A percentile compares a stretch with the other conserved stretches of the same genome.
phyloP scores from a whole-genome alignment of 345 rosid species.

The Boechera stricta region DNA sequence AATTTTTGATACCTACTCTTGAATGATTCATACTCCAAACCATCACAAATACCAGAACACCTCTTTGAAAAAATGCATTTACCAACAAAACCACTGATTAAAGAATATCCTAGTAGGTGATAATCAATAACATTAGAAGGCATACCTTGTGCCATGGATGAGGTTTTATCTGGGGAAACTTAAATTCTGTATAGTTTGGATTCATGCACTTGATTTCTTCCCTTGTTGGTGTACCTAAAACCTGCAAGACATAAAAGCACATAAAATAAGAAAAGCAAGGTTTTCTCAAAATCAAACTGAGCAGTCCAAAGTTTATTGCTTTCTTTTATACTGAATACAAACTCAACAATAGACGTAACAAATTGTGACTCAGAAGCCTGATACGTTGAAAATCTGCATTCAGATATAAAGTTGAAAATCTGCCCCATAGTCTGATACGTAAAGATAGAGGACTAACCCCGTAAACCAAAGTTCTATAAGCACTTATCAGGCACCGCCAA shows the following conservation, averaged over 20 bases:
- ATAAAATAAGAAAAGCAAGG: conserved; percentile 26
- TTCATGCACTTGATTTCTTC: conserved; percentile 99
- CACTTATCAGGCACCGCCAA: conserved; percentile 12
- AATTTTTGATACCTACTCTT: not conserved
- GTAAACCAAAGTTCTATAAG: conserved; percentile 15
- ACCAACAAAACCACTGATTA: conserved; percentile 9
- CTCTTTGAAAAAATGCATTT: not conserved
- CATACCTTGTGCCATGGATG: conserved; percentile 97
- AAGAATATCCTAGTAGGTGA: conserved; percentile 12
- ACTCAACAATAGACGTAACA: conserved; percentile 8
- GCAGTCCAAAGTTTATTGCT: conserved; percentile 24
- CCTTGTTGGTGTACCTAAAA: conserved; percentile 91
- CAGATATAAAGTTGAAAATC: conserved; percentile 20
- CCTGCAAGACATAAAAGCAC: conserved; percentile 50
- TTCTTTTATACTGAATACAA: conserved; percentile 19
- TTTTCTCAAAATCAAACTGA: conserved; percentile 23
- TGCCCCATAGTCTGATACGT: conserved; percentile 6
- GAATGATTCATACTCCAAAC: conserved; percentile 15
- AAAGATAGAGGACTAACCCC: conserved; percentile 17
- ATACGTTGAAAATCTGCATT: conserved; percentile 24
- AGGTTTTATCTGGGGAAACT: conserved; percentile 92
- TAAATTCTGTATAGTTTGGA: conserved; percentile 90
- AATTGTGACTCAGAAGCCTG: conserved; percentile 2
- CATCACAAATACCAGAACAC: conserved; percentile 15
- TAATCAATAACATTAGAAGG: conserved; percentile 20